Evolutionary conservation across 805 yeast species (phyloP).

Genomic region (Komagataella pseudopastoris): DNA sequence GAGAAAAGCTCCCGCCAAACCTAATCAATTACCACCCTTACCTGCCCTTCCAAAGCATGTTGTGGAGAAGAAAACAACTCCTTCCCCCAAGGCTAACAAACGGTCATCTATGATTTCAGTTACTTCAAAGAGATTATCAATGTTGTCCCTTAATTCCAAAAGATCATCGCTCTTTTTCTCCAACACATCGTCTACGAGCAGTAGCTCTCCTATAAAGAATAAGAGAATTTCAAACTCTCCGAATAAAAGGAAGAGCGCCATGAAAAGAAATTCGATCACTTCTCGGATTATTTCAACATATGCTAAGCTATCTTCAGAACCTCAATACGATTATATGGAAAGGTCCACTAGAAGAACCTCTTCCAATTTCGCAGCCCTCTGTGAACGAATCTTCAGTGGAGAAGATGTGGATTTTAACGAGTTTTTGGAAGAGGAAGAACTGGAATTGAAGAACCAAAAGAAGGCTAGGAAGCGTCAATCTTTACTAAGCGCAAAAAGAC

Average conservation of each 20-base stretch:
- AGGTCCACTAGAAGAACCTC: slow-evolving; percentile 66
- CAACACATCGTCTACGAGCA: slow-evolving; percentile 7
- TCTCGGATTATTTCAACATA: slow-evolving; percentile 58
- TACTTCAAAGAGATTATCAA: slow-evolving; percentile 6
- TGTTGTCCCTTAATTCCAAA: slow-evolving; percentile 9
- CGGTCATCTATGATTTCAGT: neutral
- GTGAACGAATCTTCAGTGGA: slow-evolving; percentile 67
- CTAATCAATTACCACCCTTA: neutral
- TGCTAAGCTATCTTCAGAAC: slow-evolving; percentile 52
- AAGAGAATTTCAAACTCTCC: slow-evolving; percentile 2
- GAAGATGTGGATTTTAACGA: slow-evolving; percentile 43
- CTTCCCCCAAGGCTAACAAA: slow-evolving; percentile 7
- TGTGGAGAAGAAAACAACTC: slow-evolving; percentile 8
- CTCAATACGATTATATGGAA: slow-evolving; percentile 58
- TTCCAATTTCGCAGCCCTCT: slow-evolving; percentile 63
- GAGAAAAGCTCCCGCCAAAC: neutral
- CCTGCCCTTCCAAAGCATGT: slow-evolving; percentile 7
- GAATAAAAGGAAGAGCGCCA: slow-evolving; percentile 13
- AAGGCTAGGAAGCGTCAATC: slow-evolving; percentile 1
- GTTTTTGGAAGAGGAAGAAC: slow-evolving; percentile 22
- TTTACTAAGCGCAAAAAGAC: neutral
- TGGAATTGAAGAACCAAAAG: slow-evolving; percentile 5
- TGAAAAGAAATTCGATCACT: slow-evolving; percentile 59
- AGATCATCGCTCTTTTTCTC: slow-evolving; percentile 9
- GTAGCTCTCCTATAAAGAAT: slow-evolving; percentile 21